Percentiles rank a stretch among this genome's conserved stretches.
phyloP scores from a whole-genome alignment of 2,329 filamentous ascomycete genomes.

The Colletotrichum euphorbiae region DNA sequence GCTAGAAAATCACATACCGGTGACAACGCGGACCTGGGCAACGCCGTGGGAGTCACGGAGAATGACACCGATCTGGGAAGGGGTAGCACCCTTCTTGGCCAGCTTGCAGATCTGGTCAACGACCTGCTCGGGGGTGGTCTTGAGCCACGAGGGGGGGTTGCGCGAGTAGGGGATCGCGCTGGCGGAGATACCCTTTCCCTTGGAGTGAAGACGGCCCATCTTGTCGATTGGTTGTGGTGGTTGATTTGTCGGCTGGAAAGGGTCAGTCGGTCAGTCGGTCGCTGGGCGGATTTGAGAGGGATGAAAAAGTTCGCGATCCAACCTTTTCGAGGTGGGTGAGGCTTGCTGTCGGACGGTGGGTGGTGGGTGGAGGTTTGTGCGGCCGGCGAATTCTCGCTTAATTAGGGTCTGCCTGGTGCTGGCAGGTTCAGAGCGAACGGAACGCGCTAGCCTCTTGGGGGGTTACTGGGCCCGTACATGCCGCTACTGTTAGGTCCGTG shows the following conservation, averaged over 20 bases:
- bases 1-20: conserved; percentile 72
- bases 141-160: conserved; percentile 92
- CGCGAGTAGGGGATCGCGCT: conserved; percentile 98
- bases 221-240: conserved; percentile 56
- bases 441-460: neutral
- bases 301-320: conserved; percentile 39
- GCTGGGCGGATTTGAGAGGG: conserved; percentile 37
- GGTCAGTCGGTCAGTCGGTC: conserved; percentile 39
- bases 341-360: conserved; percentile 10
- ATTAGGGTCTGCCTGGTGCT: conserved; percentile 53
- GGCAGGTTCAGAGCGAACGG: neutral
- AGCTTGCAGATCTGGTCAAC: conserved; percentile 99
- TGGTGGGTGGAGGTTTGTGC: conserved; percentile 52
- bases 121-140: conserved; percentile 98
- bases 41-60: conserved; percentile 98
- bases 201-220: conserved; percentile 99
- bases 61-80: conserved; percentile 98
- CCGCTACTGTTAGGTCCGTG: conserved; percentile 20
- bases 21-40: conserved; percentile 97
- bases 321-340: conserved; percentile 26
- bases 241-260: conserved; percentile 42
- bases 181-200: conserved; percentile 98
- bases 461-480: neutral
- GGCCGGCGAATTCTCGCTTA: conserved; percentile 58
- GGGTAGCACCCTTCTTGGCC: conserved; percentile 98